phyloP scores from a whole-genome alignment of 2,329 filamentous ascomycete species.

The Hypoxylon sp. region DNA sequence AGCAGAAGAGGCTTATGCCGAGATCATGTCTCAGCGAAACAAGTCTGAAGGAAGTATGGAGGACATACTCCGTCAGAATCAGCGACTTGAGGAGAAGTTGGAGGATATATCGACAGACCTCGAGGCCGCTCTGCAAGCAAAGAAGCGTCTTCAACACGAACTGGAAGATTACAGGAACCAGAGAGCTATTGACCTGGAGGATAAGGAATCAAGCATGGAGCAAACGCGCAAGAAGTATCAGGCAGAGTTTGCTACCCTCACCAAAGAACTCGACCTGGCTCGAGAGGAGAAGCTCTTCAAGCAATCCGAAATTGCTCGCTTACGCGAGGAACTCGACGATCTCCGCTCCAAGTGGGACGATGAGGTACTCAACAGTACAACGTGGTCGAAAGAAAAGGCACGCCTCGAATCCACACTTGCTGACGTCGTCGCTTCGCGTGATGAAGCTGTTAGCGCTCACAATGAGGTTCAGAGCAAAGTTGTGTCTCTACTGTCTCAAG shows the following conservation, averaged over 20 bases:
- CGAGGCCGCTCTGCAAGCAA: conserved; percentile 85
- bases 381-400: conserved; percentile 98
- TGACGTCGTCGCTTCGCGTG: conserved; percentile 89
- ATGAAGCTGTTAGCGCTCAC: conserved; percentile 93
- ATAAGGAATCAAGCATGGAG: conserved; percentile 96
- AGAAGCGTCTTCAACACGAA: conserved; percentile 95
- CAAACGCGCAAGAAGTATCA: conserved; percentile 99
- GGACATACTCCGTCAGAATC: conserved; percentile 89
- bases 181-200: conserved; percentile 94
- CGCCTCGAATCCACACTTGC: conserved; percentile 90
- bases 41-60: conserved; percentile 90
- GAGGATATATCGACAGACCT: conserved; percentile 94
- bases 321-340: conserved; percentile 97
- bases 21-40: conserved; percentile 91
- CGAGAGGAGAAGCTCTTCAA: conserved; percentile 89
- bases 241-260: conserved; percentile 88
- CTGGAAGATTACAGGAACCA: conserved; percentile 97
- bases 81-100: conserved; percentile 89
- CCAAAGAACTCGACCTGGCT: conserved; percentile 92
- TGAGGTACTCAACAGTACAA: conserved; percentile 96
- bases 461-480: conserved; percentile 96
- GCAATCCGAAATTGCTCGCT: conserved; percentile 86
- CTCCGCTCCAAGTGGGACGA: conserved; percentile 98
- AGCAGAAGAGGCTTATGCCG: conserved; percentile 90
- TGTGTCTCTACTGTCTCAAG: conserved; percentile 89